Base-by-base conservation (phyloP, 1,284 basidiomycete species). In the Puccinia horiana region DNA sequence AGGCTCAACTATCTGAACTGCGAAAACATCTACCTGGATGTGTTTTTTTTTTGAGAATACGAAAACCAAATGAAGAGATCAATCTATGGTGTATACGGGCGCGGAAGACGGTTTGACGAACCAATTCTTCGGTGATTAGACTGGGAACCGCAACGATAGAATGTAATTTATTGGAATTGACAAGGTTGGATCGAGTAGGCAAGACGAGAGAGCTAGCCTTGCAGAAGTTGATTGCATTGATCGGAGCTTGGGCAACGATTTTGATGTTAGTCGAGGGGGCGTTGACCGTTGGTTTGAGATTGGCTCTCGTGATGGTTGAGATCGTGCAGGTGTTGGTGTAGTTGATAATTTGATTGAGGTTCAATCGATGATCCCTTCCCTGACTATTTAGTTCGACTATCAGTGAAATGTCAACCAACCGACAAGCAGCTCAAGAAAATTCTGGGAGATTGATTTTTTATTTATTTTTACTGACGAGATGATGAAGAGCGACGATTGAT, bases 211-310 rank as follows among this genome's bases (percentile, higher is more conserved):
- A 72, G 9, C 67, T 54, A 40, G 78, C 67, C 32, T 80, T 80
- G 54, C 78, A 80, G 40, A 80, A 80, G 54, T 54, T 80, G 29
- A 70, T 54, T 11, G 78, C 49, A 61, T 80, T 80, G 67, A 69
- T 80, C 14, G 67, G 69, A 29, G 65, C 26, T 3, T 80, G 67
- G 35, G 67, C 37, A 16, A 73, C 32, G 54, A 58, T 72, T 8
- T 26, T 11, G 40, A 80, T 65, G 6, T 80, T 40, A 11, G 9
- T 42, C 11, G 78, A 80, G 20, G 78, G 78, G 14, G 32, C 12
- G n/a, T 49, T 58, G 37, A 26, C 18, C 18, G 78, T 56, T 0
- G 78, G 78, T 23, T 54, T 35, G 11, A 80, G 40, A 23, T 67
- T 54, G 16, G 78, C 78, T 58, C 78, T 67, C 32, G 54, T 73